These are phyloP conservation scores for Coemansia guatemalensis DNA, from an alignment of 192 early-diverging fungal genomes.

Conservation along the genomic window DNA sequence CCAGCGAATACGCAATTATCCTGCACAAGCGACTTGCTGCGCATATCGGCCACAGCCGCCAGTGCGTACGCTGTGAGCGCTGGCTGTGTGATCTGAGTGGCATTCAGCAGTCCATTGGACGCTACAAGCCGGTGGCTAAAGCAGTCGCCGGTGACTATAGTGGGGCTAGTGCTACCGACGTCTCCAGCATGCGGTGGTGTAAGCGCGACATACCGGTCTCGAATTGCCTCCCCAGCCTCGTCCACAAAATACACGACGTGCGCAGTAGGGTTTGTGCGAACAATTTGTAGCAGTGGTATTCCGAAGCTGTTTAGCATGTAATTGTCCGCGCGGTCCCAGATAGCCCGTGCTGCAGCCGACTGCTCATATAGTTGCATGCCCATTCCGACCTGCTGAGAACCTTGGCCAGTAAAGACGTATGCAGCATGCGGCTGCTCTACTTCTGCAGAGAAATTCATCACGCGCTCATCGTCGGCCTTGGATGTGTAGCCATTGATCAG, in stretches of 20 bases:
- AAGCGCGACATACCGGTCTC: constrained; percentile 76
- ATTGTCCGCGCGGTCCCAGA: constrained; percentile 89
- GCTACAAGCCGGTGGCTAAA: constrained; percentile 50
- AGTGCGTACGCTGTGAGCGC: constrained; percentile 83
- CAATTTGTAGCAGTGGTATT: constrained; percentile 87
- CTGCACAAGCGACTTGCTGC: constrained; percentile 77
- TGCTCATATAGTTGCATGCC: constrained; percentile 89
- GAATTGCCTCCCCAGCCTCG: constrained; percentile 68
- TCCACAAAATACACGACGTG: constrained; percentile 26
- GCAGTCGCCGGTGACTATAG: not conserved
- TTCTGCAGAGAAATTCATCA: constrained; percentile 77
- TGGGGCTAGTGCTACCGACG: not conserved
- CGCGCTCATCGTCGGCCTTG: constrained; percentile 61
- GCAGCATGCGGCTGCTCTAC: constrained; percentile 87
- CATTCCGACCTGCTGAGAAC: constrained; percentile 93
- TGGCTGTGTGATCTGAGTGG: constrained; percentile 94
- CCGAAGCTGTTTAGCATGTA: constrained; percentile 83
- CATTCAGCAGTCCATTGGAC: constrained; percentile 79
- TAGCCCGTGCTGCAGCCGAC: constrained; percentile 72
- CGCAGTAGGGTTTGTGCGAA: constrained; percentile 72
- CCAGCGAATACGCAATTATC: constrained; percentile 82
- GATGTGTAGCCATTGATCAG: constrained; percentile 82
- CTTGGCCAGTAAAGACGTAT: constrained; percentile 97
- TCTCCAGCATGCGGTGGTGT: constrained; percentile 29
- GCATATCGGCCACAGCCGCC: constrained; percentile 88